Base-by-base conservation (phyloP, 179 eudicot species). In the Drosera spatulata region DNA sequence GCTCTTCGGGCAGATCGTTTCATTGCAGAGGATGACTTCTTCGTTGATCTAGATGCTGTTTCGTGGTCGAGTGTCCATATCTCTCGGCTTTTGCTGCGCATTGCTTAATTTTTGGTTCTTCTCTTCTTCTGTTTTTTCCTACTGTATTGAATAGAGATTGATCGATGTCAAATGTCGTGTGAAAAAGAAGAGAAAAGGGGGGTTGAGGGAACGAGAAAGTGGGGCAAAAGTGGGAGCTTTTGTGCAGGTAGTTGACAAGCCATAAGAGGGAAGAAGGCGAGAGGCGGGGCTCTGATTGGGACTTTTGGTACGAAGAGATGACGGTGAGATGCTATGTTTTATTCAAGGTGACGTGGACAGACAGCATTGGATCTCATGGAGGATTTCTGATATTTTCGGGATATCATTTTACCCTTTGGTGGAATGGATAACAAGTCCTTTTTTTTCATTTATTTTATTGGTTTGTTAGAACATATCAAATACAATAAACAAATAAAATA, bases 341-440 rank as follows among this genome's bases (percentile, higher is more conserved):
- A 22, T 22, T 22, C 33, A 22, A 11, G 7, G 51, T 39, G 65
- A 69, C 68, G 73, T 73, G 77, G 71, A 14, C 6, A 1, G 13
- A 3, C 1, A 49, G 43, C 63, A 65, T 65, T 61, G 66, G 77
- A 2, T 1, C n/a, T 8, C 3, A 14, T 2, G 44, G 67, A 57
- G 61, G 71, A 58, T 66, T 49, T 52, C 48, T 45, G 9, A 22
- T 41, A 38, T 61, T 47, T 57, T 71, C 53, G 61, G 59, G 77
- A 73, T 73, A 65, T 69, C 77, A 52, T 69, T 68, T 65, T 22
- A 22, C 33, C 33, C 33, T 22, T 22, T 22, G 33, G 1, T 22
- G 33, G 33, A 22, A 22, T 22, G 33, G 33, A 22, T 22, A 22
- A 22, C 33, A 22, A 22, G 33, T 22, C 33, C 33, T 22, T n/a